A percentile compares a stretch with the other conserved stretches of the same genome.
These are phyloP conservation scores for Podospora pseudocomata DNA, from an alignment of 495 filamentous ascomycete species.

Conservation along the genomic window DNA sequence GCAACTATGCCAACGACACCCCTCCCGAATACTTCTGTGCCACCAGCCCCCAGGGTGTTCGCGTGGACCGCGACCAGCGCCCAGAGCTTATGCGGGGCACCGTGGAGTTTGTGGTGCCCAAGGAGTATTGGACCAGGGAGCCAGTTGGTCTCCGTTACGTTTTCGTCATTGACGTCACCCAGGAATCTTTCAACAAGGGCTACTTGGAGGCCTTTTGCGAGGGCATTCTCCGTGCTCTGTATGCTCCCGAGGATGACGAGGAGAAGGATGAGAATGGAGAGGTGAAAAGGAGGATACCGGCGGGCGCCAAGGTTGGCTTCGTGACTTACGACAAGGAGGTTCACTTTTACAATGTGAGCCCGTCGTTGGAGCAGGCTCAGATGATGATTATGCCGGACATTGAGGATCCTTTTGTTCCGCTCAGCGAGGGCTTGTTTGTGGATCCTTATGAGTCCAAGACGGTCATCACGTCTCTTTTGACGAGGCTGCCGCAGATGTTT, in stretches of 20 bases:
- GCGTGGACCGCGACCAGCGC: constrained; percentile 82
- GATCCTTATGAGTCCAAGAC: constrained; percentile 91
- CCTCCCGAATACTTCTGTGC: constrained; percentile 89
- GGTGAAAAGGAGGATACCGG: constrained; percentile 61
- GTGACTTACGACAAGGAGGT: constrained; percentile 93
- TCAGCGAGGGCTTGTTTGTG: constrained; percentile 89
- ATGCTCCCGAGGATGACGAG: constrained; percentile 56
- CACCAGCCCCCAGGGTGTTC: constrained; percentile 78
- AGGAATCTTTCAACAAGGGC: constrained; percentile 82
- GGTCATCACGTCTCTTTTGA: constrained; percentile 80
- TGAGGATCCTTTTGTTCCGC: constrained; percentile 92
- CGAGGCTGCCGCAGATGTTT: constrained; percentile 77
- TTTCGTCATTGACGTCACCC: constrained; percentile 89
- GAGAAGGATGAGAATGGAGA: constrained; percentile 55
- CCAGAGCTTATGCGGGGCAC: constrained; percentile 89
- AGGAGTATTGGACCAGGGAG: constrained; percentile 97
- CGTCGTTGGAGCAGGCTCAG: constrained; percentile 79
- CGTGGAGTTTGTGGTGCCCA: constrained; percentile 93
- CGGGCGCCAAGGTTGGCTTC: constrained; percentile 86
- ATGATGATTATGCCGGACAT: constrained; percentile 99
- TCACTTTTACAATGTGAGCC: constrained; percentile 92
- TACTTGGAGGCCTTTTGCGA: constrained; percentile 90
- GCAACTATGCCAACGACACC: constrained; percentile 94
- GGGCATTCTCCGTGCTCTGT: constrained; percentile 80
- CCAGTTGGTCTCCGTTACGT: constrained; percentile 83